Conservation (phyloP, 805 yeast genomes). For the Candida peoriensis region DNA sequence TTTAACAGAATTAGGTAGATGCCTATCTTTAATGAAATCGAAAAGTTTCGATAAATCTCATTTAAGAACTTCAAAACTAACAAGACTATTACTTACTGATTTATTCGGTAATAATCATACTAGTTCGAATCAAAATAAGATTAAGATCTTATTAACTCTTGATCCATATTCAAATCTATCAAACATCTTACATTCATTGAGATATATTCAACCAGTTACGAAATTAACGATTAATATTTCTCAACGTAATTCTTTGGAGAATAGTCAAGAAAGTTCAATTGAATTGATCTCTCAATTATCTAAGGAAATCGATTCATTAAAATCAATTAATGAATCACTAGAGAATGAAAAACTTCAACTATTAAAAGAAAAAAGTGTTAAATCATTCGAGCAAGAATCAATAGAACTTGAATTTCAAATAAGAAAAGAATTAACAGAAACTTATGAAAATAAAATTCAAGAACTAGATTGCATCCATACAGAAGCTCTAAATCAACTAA, state of each 20-base stretch:
- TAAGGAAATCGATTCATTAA: conserved; percentile 19
- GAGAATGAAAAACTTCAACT: conserved; percentile 20
- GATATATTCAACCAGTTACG: conserved; percentile 25
- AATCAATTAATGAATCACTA: conserved; percentile 12
- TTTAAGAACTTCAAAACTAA: conserved; percentile 44
- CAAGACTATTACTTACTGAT: conserved; percentile 44
- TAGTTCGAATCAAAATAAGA: conserved; percentile 18
- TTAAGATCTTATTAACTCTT: conserved; percentile 22
- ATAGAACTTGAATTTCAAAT: conserved; percentile 23
- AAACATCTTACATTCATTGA: conserved; percentile 20
- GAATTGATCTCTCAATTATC: conserved; percentile 9
- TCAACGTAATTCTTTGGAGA: conserved; percentile 18
- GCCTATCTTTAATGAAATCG: conserved; percentile 36
- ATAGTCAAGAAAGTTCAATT: conserved; percentile 5
- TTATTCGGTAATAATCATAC: conserved; percentile 19
- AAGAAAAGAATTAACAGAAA: conserved; percentile 26
- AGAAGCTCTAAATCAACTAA: conserved; percentile 28
- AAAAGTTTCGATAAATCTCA: conserved; percentile 35
- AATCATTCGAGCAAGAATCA: conserved; percentile 15
- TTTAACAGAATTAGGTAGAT: conserved; percentile 45
- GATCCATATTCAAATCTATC: conserved; percentile 22
- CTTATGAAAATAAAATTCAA: conserved; percentile 31
- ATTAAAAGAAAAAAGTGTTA: too few species aligned
- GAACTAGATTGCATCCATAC: conserved; percentile 32
- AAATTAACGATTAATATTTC: conserved; percentile 16